Base-by-base conservation (phyloP, 2,329 filamentous ascomycete species). In the Paecilomyces niveus region DNA sequence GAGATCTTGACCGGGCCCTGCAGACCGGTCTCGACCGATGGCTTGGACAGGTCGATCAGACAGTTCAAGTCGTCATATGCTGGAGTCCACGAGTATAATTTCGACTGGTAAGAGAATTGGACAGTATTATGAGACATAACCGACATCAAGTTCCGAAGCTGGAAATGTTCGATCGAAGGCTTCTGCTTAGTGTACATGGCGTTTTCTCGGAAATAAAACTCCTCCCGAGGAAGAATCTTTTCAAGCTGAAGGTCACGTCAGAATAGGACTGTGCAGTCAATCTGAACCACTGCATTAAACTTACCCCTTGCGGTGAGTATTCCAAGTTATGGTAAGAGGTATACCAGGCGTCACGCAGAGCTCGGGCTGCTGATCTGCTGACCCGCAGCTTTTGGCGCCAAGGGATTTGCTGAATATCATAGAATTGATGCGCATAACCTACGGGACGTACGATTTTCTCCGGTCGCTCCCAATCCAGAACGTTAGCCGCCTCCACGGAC, bases 71-170 rank as follows among this genome's bases (percentile, higher is more conserved):
- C 63, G 3, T 73, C 67, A 10, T 80, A 78, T 29, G 73, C 74
- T 0, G 80, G 77, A 29, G 81, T 76, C 58, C 80, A 81, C 13
- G 77, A 78, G 57, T 78, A 74, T 3, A 86, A 70, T 58, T 76
- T 75, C 15, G 76, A 77, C 29, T 75, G 73, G 22, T 72, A 70
- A 24, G 80, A 78, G 65, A 84, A 86, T 64, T 81, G 81, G 3
- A 85, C 69, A 54, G 83, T 82, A 60, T 83, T 81, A 49, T 79
- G 78, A 11, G 80, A 80, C 8, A 77, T 80, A 3, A 81, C 78
- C 4, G 81, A 80, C 64, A 86, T 74, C 8, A 84, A 70, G 62
- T 85, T 84, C 13, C 83, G 81, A 3, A 86, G 76, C 63, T 86
- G 83, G 62, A 84, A 85, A 66, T 86, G 83, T 31, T 80, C 76